Conservation (phyloP, 176 grass and related monocot genomes). For the Secale cereale region DNA sequence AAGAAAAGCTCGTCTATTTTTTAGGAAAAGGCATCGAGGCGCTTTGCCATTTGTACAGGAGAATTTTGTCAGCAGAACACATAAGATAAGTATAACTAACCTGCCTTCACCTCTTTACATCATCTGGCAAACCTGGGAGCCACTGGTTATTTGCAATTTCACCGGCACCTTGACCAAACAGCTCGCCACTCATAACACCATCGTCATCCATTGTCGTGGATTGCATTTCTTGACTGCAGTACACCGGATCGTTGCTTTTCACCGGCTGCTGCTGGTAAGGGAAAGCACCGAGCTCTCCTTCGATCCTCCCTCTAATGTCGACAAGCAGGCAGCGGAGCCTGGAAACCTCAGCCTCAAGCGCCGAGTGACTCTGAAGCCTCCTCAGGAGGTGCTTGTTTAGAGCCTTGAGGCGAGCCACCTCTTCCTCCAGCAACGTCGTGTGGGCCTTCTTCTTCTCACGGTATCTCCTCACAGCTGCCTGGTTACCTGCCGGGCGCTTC, state of each 20-base stretch:
- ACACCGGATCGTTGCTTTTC: conserved; percentile 53
- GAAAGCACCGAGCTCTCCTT: conserved; percentile 61
- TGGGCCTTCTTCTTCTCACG: conserved; percentile 78
- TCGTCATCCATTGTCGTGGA: conserved; percentile 23
- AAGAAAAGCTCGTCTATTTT: neutral
- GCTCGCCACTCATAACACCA: conserved; percentile 10
- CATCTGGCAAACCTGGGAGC: conserved; percentile 32
- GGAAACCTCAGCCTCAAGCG: conserved; percentile 49
- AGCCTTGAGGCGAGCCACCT: conserved; percentile 48
- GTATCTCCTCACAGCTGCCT: conserved; percentile 69
- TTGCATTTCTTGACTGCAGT: conserved; percentile 56
- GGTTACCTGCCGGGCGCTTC: conserved; percentile 46
- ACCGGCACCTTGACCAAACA: conserved; percentile 41
- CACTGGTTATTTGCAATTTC: conserved; percentile 51
- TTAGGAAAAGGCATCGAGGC: neutral
- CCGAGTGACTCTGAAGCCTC: conserved; percentile 51
- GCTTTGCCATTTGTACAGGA: neutral
- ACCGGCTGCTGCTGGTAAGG: neutral
- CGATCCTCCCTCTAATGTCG: conserved; percentile 70
- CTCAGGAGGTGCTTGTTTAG: conserved; percentile 57
- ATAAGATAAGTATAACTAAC: conserved; percentile 12
- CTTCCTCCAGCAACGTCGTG: conserved; percentile 49
- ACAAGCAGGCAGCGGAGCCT: conserved; percentile 71
- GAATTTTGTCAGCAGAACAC: neutral
- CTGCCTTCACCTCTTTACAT: conserved; percentile 42